phyloP scores from a whole-genome alignment of 179 eudicot genomes.

The Amaranthus tricolor region DNA sequence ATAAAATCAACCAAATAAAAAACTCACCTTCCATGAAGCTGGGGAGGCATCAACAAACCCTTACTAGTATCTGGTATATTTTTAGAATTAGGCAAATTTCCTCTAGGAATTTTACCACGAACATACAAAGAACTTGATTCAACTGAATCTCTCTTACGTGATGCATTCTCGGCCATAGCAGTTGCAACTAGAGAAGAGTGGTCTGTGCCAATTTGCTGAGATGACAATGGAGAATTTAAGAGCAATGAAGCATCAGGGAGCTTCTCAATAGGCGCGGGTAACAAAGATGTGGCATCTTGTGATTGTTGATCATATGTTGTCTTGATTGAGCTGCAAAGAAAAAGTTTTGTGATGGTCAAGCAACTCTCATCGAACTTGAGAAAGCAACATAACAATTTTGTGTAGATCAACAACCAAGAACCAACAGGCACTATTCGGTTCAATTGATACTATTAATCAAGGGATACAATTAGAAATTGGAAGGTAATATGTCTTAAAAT shows the following conservation, averaged over 20 bases:
- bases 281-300: conserved; percentile 26
- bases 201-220: conserved; percentile 42
- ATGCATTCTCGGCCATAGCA: conserved; percentile 70
- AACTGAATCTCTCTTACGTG: conserved; percentile 70
- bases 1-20: conserved; percentile 10
- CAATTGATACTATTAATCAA: not conserved
- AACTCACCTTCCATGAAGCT: conserved; percentile 77
- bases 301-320: conserved; percentile 27
- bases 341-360: not conserved
- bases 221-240: conserved; percentile 53
- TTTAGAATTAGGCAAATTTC: conserved; percentile 57
- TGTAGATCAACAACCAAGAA: not conserved
- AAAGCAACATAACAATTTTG: not conserved
- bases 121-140: conserved; percentile 38
- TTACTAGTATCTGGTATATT: conserved; percentile 64
- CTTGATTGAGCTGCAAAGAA: conserved; percentile 31
- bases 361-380: not conserved
- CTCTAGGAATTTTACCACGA: conserved; percentile 69
- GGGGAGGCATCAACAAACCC: conserved; percentile 75
- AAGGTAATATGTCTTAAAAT: not conserved
- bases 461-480: not conserved
- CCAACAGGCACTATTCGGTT: not conserved
- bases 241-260: conserved; percentile 88
- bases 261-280: conserved; percentile 45
- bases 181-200: conserved; percentile 89